Evolutionary conservation across 495 filamentous ascomycete species (phyloP), one percentile per base, ranked within the genome.

Genomic region (Chaetomium cochliodes): DNA sequence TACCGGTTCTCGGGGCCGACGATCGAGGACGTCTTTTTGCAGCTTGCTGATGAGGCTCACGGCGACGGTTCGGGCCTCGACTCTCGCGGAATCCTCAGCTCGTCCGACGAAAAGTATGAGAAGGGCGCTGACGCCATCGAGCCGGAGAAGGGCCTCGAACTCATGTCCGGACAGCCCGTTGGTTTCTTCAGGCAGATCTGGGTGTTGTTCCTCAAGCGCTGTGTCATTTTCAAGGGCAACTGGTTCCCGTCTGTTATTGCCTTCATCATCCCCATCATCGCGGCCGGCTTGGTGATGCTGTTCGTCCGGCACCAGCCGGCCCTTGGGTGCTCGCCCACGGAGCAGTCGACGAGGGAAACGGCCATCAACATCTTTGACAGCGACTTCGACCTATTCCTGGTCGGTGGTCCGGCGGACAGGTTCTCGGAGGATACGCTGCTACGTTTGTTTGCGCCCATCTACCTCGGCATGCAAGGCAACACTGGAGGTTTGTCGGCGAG

Each of bases 21-120:
- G 0, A 93, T 96, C 64, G 91, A 93, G 71, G 90, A 93, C 69
- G 89, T 94, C 0, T 96, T 96, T 74, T 76, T 96, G 62, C 89
- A 90, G 63, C 82, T 96, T 39, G 91, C 91, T 1, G 88, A 89
- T 60, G 90, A 93, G 71, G 77, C 84, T 60, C 72, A 73, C 52
- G 72, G 72, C 6, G 80, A 84, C 65, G 64, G 64, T 39, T 60
- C 62, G 33, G 62, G 7, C 2, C 25, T 55, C 8, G 52, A 61
- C 22, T 16, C 50, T 44, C 54, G 55, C 30, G 67, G 67, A 70
- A 62, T 58, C 58, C 26, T 44, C 42, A 61, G 51, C 37, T 65
- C 69, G 52, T 58, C 42, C 3, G 61, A 66, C 30, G 67, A 74
- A 23, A 69, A 77, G 56, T 54, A 30, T 58, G 62, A 79, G 52